Conservation (phyloP, 2,329 filamentous ascomycete species). For the Rhynchosporium graminicola region DNA sequence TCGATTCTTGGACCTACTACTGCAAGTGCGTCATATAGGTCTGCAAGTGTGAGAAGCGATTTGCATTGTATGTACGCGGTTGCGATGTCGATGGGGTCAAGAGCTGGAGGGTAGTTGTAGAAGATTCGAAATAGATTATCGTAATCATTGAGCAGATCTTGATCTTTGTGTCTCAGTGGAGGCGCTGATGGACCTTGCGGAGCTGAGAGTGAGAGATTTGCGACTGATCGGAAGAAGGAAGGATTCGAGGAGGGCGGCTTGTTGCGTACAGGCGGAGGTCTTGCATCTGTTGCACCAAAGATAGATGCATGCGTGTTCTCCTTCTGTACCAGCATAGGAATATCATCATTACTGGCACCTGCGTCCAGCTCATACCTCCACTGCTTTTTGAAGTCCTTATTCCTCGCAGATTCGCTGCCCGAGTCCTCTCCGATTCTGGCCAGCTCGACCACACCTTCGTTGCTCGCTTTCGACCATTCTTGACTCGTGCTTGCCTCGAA, state of each 20-base stretch:
- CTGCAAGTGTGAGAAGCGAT: constrained; percentile 81
- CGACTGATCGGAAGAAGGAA: constrained; percentile 84
- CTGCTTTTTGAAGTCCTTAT: constrained; percentile 46
- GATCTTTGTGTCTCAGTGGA: constrained; percentile 57
- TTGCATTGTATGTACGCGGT: constrained; percentile 95
- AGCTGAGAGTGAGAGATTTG: constrained; percentile 65
- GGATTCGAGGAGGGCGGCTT: constrained; percentile 63
- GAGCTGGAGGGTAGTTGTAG: constrained; percentile 84
- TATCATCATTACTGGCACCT: constrained; percentile 69
- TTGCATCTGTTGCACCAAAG: constrained; percentile 53
- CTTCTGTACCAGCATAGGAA: constrained; percentile 86
- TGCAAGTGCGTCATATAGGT: constrained; percentile 87
- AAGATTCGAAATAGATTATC: constrained; percentile 95
- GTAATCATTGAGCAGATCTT: constrained; percentile 85
- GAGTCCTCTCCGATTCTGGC: constrained; percentile 52
- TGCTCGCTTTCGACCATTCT: constrained; percentile 62
- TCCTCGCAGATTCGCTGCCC: constrained; percentile 43
- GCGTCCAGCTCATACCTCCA: constrained; percentile 91
- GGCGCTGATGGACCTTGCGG: constrained; percentile 51
- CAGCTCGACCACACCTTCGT: constrained; percentile 44
- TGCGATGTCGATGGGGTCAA: constrained; percentile 87
- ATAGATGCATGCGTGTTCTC: constrained; percentile 55
- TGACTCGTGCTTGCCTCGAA: constrained; percentile 84
- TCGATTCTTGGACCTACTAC: constrained; percentile 89
- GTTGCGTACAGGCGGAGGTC: constrained; percentile 57